Evolutionary conservation across 495 filamentous ascomycete species (phyloP).

Genomic region (Aspergillus egyptiacus): DNA sequence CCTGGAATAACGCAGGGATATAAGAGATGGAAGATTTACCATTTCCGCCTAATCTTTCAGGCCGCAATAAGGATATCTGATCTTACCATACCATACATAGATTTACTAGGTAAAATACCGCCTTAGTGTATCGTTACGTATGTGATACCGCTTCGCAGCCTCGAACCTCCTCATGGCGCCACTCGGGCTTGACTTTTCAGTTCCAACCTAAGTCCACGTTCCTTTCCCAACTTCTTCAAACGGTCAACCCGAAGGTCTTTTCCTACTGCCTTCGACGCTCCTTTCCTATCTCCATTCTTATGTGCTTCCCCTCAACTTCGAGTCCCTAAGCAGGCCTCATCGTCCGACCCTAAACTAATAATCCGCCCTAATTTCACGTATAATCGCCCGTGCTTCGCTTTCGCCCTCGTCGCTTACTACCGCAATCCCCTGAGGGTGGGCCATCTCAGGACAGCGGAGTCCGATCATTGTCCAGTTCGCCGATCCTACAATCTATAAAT

Average conservation of each 20-base stretch:
- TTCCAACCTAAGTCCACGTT: too few relatives aligned
- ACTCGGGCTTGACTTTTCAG: constrained; percentile 12
- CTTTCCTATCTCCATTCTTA: not conserved
- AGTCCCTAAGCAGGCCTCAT: not conserved
- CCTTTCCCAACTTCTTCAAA: constrained; percentile 5
- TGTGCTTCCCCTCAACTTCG: not conserved
- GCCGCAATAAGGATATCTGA: not conserved
- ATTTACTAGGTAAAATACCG: too few relatives aligned
- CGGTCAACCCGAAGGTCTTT: too few relatives aligned
- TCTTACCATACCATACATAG: constrained; percentile 8
- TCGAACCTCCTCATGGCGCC: constrained; percentile 10
- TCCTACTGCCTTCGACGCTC: not conserved
- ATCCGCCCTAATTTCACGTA: not conserved
- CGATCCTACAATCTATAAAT: constrained; percentile 5
- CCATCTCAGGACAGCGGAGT: constrained; percentile 4
- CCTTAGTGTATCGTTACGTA: too few relatives aligned
- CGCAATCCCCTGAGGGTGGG: constrained; percentile 10
- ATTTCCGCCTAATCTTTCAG: not conserved
- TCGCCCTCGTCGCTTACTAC: not conserved
- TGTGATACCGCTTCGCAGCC: too few relatives aligned
- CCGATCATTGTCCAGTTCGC: constrained; percentile 6
- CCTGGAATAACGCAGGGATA: not conserved
- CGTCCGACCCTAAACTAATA: not conserved
- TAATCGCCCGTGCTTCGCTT: not conserved
- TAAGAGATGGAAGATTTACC: not conserved